A percentile compares a stretch with the other conserved stretches of the same genome.
phyloP scores from a whole-genome alignment of 805 yeast species.

The Citeromyces matritensis region DNA sequence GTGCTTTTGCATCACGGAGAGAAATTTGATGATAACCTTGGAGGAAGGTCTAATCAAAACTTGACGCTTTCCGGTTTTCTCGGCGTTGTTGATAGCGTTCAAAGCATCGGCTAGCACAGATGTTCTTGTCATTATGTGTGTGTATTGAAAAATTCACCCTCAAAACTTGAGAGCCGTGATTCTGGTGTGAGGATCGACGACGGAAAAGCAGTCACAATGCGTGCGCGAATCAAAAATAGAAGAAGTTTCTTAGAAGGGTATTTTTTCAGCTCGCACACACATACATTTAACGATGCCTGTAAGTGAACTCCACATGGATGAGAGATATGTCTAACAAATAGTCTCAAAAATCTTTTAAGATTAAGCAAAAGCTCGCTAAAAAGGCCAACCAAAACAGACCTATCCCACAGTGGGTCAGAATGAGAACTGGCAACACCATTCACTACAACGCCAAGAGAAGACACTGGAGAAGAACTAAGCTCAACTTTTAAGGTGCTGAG shows the following conservation, averaged over 20 bases:
- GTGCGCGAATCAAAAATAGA: too few relatives aligned
- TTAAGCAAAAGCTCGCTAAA: slow-evolving; percentile 98
- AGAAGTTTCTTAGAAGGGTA: too few relatives aligned
- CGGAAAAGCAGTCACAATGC: too few relatives aligned
- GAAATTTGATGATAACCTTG: slow-evolving; percentile 94
- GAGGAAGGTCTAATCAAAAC: slow-evolving; percentile 97
- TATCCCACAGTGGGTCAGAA: slow-evolving; percentile 98
- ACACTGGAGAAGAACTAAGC: slow-evolving; percentile 99
- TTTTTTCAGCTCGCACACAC: too few relatives aligned
- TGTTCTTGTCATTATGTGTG: slow-evolving; percentile 74
- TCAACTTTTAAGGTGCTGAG: slow-evolving; percentile 61
- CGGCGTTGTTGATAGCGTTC: slow-evolving; percentile 98
- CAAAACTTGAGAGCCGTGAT: background rate
- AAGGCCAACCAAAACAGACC: slow-evolving; percentile 99
- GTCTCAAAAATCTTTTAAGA: slow-evolving; percentile 89
- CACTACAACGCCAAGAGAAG: slow-evolving; percentile 99
- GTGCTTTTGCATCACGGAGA: slow-evolving; percentile 95
- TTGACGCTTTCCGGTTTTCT: slow-evolving; percentile 98
- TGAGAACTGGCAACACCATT: slow-evolving; percentile 94
- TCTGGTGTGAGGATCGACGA: too few relatives aligned
- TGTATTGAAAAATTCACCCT: background rate
- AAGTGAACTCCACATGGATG: too few relatives aligned
- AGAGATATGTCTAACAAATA: too few relatives aligned
- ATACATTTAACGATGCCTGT: too few relatives aligned
- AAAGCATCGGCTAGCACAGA: slow-evolving; percentile 98